phyloP scores from a whole-genome alignment of 2,329 filamentous ascomycete genomes.

The Nannizziopsis arthrosporioides region DNA sequence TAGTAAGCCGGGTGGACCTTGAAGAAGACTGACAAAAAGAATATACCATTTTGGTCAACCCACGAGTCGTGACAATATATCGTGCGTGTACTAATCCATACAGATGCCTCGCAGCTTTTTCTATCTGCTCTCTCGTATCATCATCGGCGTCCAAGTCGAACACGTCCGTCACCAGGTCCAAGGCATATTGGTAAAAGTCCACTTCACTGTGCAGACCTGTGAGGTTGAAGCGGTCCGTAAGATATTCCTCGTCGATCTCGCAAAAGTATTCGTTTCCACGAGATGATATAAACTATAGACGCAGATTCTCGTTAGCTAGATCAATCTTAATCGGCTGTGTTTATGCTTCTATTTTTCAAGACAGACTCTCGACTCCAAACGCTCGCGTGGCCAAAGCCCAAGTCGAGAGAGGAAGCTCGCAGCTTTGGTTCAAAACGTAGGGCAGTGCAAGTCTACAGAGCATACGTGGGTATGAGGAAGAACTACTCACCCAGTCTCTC shows the following conservation, averaged over 20 bases:
- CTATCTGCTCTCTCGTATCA: conserved; percentile 94
- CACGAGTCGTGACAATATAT: conserved; percentile 92
- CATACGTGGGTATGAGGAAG: conserved; percentile 13
- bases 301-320: not conserved
- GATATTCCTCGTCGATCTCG: conserved; percentile 97
- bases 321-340: not conserved
- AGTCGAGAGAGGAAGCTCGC: not conserved
- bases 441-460: conserved; percentile 2
- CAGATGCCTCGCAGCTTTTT: conserved; percentile 89
- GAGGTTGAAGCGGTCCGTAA: conserved; percentile 95
- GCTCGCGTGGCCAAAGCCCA: too few species aligned
- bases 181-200: conserved; percentile 96
- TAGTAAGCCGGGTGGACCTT: not conserved
- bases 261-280: conserved; percentile 98
- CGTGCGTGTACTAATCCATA: conserved; percentile 93
- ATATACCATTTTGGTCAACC: conserved; percentile 86
- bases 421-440: conserved; percentile 1
- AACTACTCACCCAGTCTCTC: conserved; percentile 83
- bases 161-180: conserved; percentile 93
- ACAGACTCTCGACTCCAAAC: too few species aligned
- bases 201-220: conserved; percentile 96
- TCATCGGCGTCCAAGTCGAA: conserved; percentile 98
- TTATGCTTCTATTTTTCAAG: too few species aligned
- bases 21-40: conserved; percentile 8
- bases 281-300: conserved; percentile 79